Base-by-base conservation (phyloP, 495 filamentous ascomycete species). In the Penicillium diatomitis region DNA sequence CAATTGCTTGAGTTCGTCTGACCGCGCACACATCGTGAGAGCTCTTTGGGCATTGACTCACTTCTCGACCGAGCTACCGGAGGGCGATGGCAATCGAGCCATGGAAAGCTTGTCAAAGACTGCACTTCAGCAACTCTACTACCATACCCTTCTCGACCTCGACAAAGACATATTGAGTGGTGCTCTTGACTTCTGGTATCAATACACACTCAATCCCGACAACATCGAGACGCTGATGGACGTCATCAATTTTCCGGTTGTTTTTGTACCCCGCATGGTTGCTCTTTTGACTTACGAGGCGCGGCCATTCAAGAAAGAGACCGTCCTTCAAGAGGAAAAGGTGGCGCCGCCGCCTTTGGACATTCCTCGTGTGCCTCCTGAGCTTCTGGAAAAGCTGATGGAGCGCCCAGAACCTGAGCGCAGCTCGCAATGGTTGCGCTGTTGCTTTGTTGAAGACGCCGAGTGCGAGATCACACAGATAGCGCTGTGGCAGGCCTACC, bases 401-500 rank as follows among this genome's bases (percentile, higher is more conserved):
- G 78, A 77, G 8, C 74, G 84, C 20, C 80, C 87, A 6, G 92
- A 97, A 59, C 91, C 90, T 3, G 85, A 92, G 41, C 81, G 92
- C 20, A 94, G 88, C 50, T 89, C 84, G 6, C 78, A 85, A 46
- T 98, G 92, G 91, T 63, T 78, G 35, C 65, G 69, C 31, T 75
- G 72, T 46, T 76, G 73, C 44, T 80, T 97, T 53, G 86, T 95
- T 53, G 87, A 96, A 65, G 89, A 95, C 52, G 56, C 79, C 0
- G 80, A 83, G 4, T 83, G 83, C 33, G 84, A 90, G 41, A 94
- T 99, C 56, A 97, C 94, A 0, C 94, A 99, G 63, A 96, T 99
- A 46, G 82, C 84, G 6, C 77, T 97, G 41, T 99, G 94, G 94
- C 87, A 95, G 63, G 91, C 92, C 2, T 99, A 99, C 57, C 92